Evolutionary conservation across 1,284 basidiomycete genomes (phyloP).

Genomic region (Cutaneotrichosporon dermatis): DNA sequence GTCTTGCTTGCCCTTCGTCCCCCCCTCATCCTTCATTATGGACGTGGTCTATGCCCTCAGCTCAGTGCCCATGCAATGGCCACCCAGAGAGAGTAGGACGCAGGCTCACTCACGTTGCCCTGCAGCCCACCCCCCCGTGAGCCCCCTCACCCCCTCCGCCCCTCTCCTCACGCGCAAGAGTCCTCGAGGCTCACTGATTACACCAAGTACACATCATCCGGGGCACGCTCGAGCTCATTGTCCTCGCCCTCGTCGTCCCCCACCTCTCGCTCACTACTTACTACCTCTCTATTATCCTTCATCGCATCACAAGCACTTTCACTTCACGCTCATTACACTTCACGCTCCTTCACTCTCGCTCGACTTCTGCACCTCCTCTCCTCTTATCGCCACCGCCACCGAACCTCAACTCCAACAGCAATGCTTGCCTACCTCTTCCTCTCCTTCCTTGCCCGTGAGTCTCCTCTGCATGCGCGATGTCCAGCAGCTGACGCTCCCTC

Average conservation of each 20-base stretch:
- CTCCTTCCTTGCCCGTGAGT: slow-evolving; percentile 32
- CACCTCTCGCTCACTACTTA: background rate
- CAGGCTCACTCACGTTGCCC: too few species aligned
- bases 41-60: too few species aligned
- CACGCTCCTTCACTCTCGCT: background rate
- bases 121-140: too few species aligned
- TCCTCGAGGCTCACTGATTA: too few species aligned
- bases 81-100: too few species aligned
- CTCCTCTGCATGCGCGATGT: too few species aligned
- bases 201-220: too few species aligned
- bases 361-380: background rate
- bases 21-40: too few species aligned
- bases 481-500: background rate
- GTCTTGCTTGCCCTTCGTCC: too few species aligned
- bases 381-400: background rate
- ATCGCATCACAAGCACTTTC: background rate
- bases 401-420: background rate
- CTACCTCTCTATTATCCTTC: background rate
- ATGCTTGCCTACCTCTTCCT: slow-evolving; percentile 1
- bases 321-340: background rate
- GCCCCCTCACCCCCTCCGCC: too few species aligned
- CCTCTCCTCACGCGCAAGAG: too few species aligned
- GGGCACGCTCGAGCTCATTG: background rate
- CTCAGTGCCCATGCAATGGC: too few species aligned
- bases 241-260: background rate